Base-by-base conservation (phyloP, 345 rosid species). In the Laguncularia racemosa region DNA sequence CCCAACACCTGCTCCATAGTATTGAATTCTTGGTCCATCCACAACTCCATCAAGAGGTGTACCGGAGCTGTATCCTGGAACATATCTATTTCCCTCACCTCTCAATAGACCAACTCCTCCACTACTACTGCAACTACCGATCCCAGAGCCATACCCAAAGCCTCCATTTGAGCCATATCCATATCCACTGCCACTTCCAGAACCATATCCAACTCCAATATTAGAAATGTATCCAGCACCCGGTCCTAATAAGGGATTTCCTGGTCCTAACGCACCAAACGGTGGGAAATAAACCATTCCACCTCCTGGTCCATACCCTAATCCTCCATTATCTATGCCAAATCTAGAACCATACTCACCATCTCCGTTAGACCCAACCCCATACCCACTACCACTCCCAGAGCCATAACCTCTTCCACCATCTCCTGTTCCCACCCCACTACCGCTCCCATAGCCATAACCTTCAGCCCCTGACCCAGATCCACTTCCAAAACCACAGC, bases 171-270 rank as follows among this genome's bases (percentile, higher is more conserved):
- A n/a, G 4, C n/a, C 60, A 12, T 14, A 50, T 17, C 55, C 54
- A 10, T 45, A 44, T 8, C 67, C 72, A 28, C 28, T 33, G 4
- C 72, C 70, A 57, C 55, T 20, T 12, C 71, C 63, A 38, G 13
- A 17, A 16, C 46, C 63, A 4, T 15, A 12, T 12, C 58, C 40
- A 10, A 46, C 48, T 4, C 56, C 48, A 43, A 4, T 28, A 14
- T 50, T 67, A 23, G 63, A 51, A 38, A 4, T 28, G 13, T 13
- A 43, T 13, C 16, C 43, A 3, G 28, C 5, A 23, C 28, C 28
- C 5, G 28, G 28, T 23, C 28, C 28, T 23, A 23, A 23, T 2
- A 23, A 2, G 5, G 28, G 28, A 23, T 2, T 23, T 23, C 28
- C 28, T 2, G 28, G 28, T 23, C 28, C 28, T 23, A 6, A 23